phyloP scores from a whole-genome alignment of 2,329 filamentous ascomycete genomes.

The Alternaria arbusti region DNA sequence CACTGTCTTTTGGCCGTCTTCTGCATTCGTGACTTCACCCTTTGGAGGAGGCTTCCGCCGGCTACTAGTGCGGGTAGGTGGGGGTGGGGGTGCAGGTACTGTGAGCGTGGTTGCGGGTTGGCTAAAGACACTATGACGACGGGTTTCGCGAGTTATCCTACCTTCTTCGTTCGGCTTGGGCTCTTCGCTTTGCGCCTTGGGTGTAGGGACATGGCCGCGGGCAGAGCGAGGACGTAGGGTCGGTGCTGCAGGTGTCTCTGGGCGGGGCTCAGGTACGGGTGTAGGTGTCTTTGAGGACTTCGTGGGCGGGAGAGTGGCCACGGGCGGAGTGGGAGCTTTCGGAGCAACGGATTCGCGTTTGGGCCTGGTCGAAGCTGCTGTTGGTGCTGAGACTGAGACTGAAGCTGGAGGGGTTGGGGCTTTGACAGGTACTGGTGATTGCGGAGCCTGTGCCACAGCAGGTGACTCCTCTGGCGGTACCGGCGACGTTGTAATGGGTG shows the following conservation, averaged over 20 bases:
- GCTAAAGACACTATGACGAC: constrained; percentile 55
- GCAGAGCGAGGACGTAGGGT: constrained; percentile 46
- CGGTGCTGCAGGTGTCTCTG: constrained; percentile 18
- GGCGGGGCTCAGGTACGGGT: constrained; percentile 20
- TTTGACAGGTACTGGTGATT: constrained; percentile 5
- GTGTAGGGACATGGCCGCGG: constrained; percentile 46
- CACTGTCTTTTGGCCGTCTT: constrained; percentile 66
- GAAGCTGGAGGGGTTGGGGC: constrained; percentile 15
- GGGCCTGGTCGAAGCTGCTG: constrained; percentile 45
- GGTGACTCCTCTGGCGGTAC: constrained; percentile 21
- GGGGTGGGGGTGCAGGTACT: constrained; percentile 15
- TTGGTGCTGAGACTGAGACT: constrained; percentile 12
- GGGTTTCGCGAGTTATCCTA: constrained; percentile 46
- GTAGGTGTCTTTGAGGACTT: constrained; percentile 30
- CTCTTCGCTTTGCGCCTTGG: constrained; percentile 58
- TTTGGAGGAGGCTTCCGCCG: constrained; percentile 76
- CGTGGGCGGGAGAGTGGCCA: constrained; percentile 12
- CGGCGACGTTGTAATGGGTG: constrained; percentile 24
- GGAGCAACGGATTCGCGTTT: constrained; percentile 41
- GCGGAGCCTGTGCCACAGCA: background rate
- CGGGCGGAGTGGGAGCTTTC: constrained; percentile 33
- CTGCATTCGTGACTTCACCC: constrained; percentile 69
- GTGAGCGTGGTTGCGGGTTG: constrained; percentile 35
- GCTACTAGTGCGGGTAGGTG: constrained; percentile 50
- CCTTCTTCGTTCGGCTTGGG: constrained; percentile 50